These are phyloP conservation scores for Phytophthora litchii DNA, from an alignment of 352 stramenopile genomes.

Conservation along the genomic window DNA sequence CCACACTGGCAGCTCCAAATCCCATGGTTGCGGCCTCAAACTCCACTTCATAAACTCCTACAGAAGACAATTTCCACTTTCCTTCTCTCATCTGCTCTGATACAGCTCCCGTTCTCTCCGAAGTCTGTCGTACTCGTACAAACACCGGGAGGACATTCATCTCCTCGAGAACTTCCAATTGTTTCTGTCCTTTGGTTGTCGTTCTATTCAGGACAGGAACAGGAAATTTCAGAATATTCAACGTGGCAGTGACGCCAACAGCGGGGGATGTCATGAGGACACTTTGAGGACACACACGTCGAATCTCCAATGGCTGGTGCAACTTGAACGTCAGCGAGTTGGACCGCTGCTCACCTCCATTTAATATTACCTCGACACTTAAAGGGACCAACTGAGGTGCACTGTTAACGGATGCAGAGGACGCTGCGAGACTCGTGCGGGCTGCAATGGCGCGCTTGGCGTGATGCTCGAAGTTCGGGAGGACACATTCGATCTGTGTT, in stretches of 20 bases:
- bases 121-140: conserved; percentile 57
- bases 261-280: conserved; percentile 59
- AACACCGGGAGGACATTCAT: conserved; percentile 58
- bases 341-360: conserved; percentile 53
- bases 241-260: conserved; percentile 43
- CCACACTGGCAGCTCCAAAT: conserved; percentile 52
- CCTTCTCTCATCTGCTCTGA: conserved; percentile 60
- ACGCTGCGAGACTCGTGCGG: conserved; percentile 46
- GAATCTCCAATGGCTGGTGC: conserved; percentile 57
- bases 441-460: conserved; percentile 39
- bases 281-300: conserved; percentile 58
- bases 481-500: conserved; percentile 63
- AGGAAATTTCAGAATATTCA: conserved; percentile 67
- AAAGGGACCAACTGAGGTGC: conserved; percentile 57
- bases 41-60: conserved; percentile 65
- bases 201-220: conserved; percentile 10
- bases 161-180: conserved; percentile 35
- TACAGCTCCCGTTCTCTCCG: conserved; percentile 50
- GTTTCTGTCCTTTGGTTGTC: conserved; percentile 10
- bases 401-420: conserved; percentile 46
- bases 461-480: conserved; percentile 55
- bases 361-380: conserved; percentile 63
- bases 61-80: conserved; percentile 56
- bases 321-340: conserved; percentile 55
- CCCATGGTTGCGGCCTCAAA: conserved; percentile 63